Conservation (phyloP, 2,329 filamentous ascomycete genomes). For the Calonectria leucothoes region DNA sequence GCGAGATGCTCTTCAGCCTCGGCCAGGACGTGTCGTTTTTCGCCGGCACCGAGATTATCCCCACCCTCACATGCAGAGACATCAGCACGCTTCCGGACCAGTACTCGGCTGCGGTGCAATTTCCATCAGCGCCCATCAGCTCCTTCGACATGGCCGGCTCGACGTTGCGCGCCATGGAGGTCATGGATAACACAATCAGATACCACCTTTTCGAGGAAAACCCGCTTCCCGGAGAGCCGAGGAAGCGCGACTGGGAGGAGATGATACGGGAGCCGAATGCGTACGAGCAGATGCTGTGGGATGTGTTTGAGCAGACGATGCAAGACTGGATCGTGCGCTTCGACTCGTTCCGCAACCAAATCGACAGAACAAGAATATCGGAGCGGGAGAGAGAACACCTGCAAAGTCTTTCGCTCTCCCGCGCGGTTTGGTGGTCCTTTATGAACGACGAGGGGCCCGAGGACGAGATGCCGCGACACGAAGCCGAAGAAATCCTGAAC, state of each 20-base stretch:
- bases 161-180: neutral
- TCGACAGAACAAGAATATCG: neutral
- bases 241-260: neutral
- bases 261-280: neutral
- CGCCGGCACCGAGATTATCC: neutral
- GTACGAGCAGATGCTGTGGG: neutral
- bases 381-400: neutral
- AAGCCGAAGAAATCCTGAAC: neutral
- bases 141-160: neutral
- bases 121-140: neutral
- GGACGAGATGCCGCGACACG: neutral
- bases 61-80: neutral
- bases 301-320: neutral
- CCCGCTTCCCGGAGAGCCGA: too few relatives aligned
- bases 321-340: neutral
- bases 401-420: neutral
- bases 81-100: neutral
- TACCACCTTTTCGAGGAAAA: neutral
- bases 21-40: neutral
- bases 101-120: neutral
- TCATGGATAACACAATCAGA: neutral
- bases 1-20: neutral
- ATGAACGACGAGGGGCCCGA: neutral
- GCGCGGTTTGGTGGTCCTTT: neutral
- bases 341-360: neutral